Evolutionary conservation across 768 basidiomycete species (phyloP), one percentile per base, ranked within the genome.

Genomic region (Psilocybe cyanescens): DNA sequence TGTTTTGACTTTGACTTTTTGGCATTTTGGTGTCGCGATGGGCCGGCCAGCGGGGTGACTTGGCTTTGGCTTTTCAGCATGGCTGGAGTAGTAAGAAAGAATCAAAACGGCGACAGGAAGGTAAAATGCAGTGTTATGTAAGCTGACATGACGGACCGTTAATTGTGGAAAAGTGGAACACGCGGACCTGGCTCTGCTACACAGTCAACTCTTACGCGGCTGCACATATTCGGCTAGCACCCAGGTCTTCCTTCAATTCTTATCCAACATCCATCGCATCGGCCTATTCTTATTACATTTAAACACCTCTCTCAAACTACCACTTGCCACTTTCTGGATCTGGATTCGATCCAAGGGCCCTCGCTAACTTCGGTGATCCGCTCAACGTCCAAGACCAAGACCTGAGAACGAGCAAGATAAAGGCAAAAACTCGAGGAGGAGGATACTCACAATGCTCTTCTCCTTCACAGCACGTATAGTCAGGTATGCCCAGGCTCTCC

Each of bases 381-480:
- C 45, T 58, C 16, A 35, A 9, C 39, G 24, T 35, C 33, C n/a
- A 16, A 17, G 8, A 8, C 33, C n/a, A 16, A 17, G 8, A 8
- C 6, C 12, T 50, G 29, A 24, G 24, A 24, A 14, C 14, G 33
- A 35, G 11, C 6, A 7, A 35, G 33, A 35, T 3, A 24, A 33
- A 9, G 52, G 17, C n/a, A 53, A 17, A 53, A 37, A n/a, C 47
- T 45, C 54, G 19, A 35, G 24, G 35, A 55, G 16, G 19, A 35
- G 24, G 30, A 55, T 28, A 17, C n/a, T 17, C 55, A 50, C 11
- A 46, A 84, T 84, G 83, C 65, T 83, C 19, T 81, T 85, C 72
- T 81, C 76, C 68, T 66, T 85, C 41, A 78, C 79, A n/a, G 79
- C 79, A 12, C 75, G 83, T 55, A 73, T 83, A 63, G 72, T 83